A percentile compares a stretch with the other conserved stretches of the same genome.
Evolutionary conservation across 352 stramenopile species (phyloP).

Genomic region (Globisporangium canariense): DNA sequence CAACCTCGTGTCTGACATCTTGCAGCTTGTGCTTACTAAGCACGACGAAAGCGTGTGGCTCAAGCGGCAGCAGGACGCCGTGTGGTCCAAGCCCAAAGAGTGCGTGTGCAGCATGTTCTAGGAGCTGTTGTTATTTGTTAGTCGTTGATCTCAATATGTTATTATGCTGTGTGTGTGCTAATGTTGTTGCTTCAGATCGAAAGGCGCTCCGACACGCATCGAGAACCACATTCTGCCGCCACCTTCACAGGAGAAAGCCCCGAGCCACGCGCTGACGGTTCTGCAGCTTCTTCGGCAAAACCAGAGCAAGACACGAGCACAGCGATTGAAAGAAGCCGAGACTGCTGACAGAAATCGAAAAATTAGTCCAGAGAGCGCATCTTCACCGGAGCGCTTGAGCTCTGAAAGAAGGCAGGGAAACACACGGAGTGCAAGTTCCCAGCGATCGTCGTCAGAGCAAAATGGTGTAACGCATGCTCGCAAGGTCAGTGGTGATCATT

Average conservation of each 20-base stretch:
- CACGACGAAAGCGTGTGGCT: conserved; percentile 40
- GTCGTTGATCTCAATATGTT: not conserved
- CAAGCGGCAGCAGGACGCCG: conserved; percentile 42
- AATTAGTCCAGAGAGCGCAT: not conserved
- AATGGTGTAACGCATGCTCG: not conserved
- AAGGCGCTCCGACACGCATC: conserved; percentile 14
- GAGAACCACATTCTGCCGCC: conserved; percentile 45
- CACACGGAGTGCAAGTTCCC: not conserved
- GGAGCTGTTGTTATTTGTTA: not conserved
- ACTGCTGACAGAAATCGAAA: not conserved
- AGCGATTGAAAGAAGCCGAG: not conserved
- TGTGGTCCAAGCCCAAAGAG: conserved; percentile 49
- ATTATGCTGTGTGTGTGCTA: not conserved
- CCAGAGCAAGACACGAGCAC: not conserved
- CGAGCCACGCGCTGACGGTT: conserved; percentile 31
- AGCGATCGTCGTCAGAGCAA: not conserved
- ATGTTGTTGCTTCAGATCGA: conserved; percentile 10
- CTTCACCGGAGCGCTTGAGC: not conserved
- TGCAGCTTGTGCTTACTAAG: conserved; percentile 43
- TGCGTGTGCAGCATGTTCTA: conserved; percentile 5
- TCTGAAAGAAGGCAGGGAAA: not conserved
- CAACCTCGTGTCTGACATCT: conserved; percentile 48
- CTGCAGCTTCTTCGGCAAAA: conserved; percentile 29
- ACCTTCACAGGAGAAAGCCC: not conserved
- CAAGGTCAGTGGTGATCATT: not conserved